Percentiles rank a stretch among this genome's conserved stretches.
phyloP scores from a whole-genome alignment of 1,139 yeast species.

The Petasospora rhodanensis region DNA sequence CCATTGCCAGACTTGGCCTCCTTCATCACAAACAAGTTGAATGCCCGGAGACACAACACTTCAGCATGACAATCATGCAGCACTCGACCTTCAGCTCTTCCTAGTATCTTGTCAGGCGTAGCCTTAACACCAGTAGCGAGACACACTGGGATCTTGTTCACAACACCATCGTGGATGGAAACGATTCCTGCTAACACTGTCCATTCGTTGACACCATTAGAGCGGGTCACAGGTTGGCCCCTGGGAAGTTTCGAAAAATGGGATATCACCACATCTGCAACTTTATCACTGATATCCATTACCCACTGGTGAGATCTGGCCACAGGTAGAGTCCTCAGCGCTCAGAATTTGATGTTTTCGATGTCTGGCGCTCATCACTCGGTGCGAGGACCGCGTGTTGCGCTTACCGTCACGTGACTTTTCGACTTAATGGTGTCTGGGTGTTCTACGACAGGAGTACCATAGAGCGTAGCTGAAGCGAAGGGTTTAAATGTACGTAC shows the following conservation, averaged over 20 bases:
- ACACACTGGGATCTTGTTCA: constrained; percentile 33
- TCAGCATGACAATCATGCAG: constrained; percentile 93
- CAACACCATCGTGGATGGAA: constrained; percentile 30
- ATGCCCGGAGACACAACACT: constrained; percentile 61
- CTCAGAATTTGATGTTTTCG: too few species aligned
- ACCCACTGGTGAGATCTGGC: too few species aligned
- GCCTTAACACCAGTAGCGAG: constrained; percentile 84
- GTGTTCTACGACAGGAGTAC: too few species aligned
- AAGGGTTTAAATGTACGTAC: too few species aligned
- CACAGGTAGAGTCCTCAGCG: too few species aligned
- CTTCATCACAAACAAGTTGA: constrained; percentile 44
- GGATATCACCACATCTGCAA: constrained; percentile 6
- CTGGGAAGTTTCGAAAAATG: constrained; percentile 3
- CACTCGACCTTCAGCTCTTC: constrained; percentile 45
- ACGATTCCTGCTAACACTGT: constrained; percentile 79
- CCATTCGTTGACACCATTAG: constrained; percentile 74
- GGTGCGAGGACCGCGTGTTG: too few species aligned
- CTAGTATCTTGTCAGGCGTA: constrained; percentile 46
- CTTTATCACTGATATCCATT: too few species aligned
- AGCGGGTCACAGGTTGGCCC: constrained; percentile 53
- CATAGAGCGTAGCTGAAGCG: too few species aligned
- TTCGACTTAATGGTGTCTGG: too few species aligned
- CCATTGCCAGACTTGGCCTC: constrained; percentile 28
- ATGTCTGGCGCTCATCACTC: too few species aligned
- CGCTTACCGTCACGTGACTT: too few species aligned